Evolutionary conservation across 352 stramenopile genomes (phyloP), one percentile per base, ranked within the genome.

Genomic region (Salisapilia sapeloensis): DNA sequence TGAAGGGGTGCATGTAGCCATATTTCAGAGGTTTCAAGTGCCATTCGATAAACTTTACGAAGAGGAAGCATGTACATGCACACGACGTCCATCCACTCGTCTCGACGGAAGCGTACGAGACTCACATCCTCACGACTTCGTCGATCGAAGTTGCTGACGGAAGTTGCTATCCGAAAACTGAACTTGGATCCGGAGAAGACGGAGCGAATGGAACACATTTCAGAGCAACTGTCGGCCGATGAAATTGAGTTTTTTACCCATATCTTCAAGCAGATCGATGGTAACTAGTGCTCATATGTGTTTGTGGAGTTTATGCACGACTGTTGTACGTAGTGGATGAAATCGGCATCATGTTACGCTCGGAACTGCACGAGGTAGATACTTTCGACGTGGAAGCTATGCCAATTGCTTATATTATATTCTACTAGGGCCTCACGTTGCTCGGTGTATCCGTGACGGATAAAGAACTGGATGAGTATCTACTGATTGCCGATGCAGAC

Each of bases 261-360:
- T 50, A 76, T 79, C 29, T 79, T 79, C 46, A 53, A 46, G 20
- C 60, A 79, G 38, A 79, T 79, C 40, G 60, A 79, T 37, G 50
- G 63, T 79, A 27, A 11, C 56, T 53, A 5, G n/a, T 29, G 11
- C n/a, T 24, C 10, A n/a, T 23, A 6, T 33, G 1, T 12, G 4
- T 8, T 7, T n/a, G 22, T 4, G 4, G 23, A 17, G 8, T 4
- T 19, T 17, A 20, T 9, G 11, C 17, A 28, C 24, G 17, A 24
- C 13, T 29, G n/a, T 32, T 7, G 1, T 4, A 21, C 18, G 4
- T 35, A 79, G 60, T 38, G 3, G 63, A 79, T 28, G 54, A 63
- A 18, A 53, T 67, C 18, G 63, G 57, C 0, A 79, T 76, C 44
- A 79, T 76, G 43, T 29, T 79, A 23, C 60, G 60, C 4, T 76